These are phyloP conservation scores for Punica granatum DNA, from an alignment of 345 rosid species.

Conservation along the genomic window DNA sequence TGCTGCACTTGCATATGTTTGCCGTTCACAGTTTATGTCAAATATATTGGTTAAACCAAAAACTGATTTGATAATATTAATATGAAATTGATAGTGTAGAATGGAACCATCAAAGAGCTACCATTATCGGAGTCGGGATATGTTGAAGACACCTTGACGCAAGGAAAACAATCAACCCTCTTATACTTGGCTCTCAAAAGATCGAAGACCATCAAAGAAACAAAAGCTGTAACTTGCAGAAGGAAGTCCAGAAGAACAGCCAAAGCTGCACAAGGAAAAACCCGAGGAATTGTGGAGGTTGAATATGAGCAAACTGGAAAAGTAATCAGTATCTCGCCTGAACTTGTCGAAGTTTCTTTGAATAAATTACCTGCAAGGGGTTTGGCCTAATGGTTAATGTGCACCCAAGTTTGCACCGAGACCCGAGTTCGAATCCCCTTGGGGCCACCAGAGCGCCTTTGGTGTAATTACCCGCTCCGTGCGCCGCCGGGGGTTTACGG, in stretches of 20 bases:
- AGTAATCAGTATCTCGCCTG: background rate
- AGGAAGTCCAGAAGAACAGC: constrained; percentile 95
- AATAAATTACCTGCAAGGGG: constrained; percentile 61
- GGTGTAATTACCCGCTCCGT: too few species aligned
- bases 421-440: too few species aligned
- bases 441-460: too few species aligned
- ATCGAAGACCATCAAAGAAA: constrained; percentile 85
- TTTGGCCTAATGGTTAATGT: too few species aligned
- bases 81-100: background rate
- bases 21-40: constrained; percentile 17
- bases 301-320: background rate
- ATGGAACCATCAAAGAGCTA: constrained; percentile 15
- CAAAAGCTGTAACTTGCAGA: constrained; percentile 95
- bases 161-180: constrained; percentile 91
- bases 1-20: constrained; percentile 40
- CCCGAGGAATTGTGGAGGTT: background rate
- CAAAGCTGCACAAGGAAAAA: constrained; percentile 50
- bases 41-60: constrained; percentile 4
- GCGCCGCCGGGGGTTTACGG: too few species aligned
- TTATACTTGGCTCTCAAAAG: constrained; percentile 61
- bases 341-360: background rate
- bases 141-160: constrained; percentile 46
- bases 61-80: background rate
- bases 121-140: constrained; percentile 60
- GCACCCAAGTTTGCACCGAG: constrained; percentile 96